Evolutionary conservation across 2,329 filamentous ascomycete genomes (phyloP), one percentile per base, ranked within the genome.

Genomic region (Calonectria naviculata): DNA sequence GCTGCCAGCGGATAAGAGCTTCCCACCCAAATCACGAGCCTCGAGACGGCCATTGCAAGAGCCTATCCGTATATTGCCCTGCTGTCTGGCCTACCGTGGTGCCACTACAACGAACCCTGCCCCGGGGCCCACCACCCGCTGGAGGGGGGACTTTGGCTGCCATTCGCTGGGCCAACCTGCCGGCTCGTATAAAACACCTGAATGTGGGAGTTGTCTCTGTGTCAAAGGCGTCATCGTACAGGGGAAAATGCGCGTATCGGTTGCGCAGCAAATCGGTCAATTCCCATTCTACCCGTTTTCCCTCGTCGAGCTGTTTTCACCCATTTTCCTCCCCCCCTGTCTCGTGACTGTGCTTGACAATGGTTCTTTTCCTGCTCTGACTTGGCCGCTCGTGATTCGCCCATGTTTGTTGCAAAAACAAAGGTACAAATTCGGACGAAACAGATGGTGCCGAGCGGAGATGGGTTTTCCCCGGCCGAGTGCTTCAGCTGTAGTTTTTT

Each of bases 1-100:
- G 31, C 54, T 52, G 34, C 44, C 54, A 52, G 65, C 54, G 42
- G 54, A 52, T 42, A 67, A 49, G 26, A 44, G 24, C 64, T 46
- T 24, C 34, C 31, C 19, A 17, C 42, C 42, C n/a, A 13, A 44
- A 61, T 44, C 56, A 41, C 36, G 15, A 28, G 52, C 31, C 36
- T 21, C 3, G 56, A 61, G 31, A 52, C 29, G 41, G 13, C 34
- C 54, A 52, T 19, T 31, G 42, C 31, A 47, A 29, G 34, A 21
- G 44, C 47, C 26, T 38, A 34, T 54, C n/a, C n/a, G n/a, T n/a
- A n/a, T n/a, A n/a, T n/a, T 29, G 21, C 34, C 24, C 31, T n/a
- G 21, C 31, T 38, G 15, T 38, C 24, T 21, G 28, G 34, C 9
- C 31, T 61, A 42, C 31, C 24, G 28, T 46, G 15, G 54, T 67